Conservation (phyloP, 768 basidiomycete genomes). For the Lactarius psammicola region DNA sequence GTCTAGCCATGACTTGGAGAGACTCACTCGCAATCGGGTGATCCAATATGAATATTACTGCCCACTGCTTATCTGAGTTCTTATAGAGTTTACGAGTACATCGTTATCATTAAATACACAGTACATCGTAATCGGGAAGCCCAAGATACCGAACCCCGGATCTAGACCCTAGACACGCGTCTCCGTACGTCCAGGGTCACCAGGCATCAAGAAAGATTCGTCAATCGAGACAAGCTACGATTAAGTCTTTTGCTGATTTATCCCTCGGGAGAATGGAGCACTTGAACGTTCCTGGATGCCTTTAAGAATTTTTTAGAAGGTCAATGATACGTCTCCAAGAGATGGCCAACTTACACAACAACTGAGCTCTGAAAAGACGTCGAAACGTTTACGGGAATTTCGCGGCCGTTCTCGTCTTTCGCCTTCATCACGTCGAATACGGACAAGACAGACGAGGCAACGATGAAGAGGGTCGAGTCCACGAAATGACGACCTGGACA, state of each 20-base stretch:
- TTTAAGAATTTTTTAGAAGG: background rate
- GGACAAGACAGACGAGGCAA: conserved; percentile 17
- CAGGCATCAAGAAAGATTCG: background rate
- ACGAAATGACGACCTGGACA: conserved; percentile 31
- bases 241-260: conserved; percentile 13
- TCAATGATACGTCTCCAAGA: background rate
- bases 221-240: conserved; percentile 2
- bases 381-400: conserved; percentile 11
- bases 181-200: background rate
- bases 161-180: no score
- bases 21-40: no score
- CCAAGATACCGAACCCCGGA: no score
- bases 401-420: conserved; percentile 17
- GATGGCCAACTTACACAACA: background rate
- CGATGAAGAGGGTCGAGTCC: conserved; percentile 27
- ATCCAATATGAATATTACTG: no score
- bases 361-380: background rate
- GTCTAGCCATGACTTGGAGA: no score
- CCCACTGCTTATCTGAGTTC: no score
- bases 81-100: no score
- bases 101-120: no score
- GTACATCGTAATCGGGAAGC: no score
- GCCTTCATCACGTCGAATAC: conserved; percentile 24
- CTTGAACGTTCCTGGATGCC: conserved; percentile 15
- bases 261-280: conserved; percentile 21